A percentile compares a stretch with the other conserved stretches of the same genome.
Evolutionary conservation across 345 rosid genomes (phyloP).

Genomic region (Bruguiera gymnorhiza): DNA sequence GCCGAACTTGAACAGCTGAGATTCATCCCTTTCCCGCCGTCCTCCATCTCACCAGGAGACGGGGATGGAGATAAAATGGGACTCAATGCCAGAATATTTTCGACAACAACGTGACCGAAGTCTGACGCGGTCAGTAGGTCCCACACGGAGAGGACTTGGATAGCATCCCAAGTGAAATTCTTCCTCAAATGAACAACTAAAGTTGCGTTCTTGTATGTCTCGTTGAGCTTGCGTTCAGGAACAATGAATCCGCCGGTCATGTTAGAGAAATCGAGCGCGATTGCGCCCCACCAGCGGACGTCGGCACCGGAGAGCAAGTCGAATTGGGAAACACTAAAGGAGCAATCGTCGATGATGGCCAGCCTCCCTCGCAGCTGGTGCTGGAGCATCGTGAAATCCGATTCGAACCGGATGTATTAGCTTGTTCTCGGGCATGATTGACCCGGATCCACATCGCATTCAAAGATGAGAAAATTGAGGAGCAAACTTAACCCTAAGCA

Average conservation of each 20-base stretch:
- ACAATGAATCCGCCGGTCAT: constrained; percentile 68
- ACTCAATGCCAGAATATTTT: constrained; percentile 32
- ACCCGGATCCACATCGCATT: constrained; percentile 43
- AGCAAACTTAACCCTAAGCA: constrained; percentile 25
- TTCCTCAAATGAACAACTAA: constrained; percentile 50
- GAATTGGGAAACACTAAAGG: constrained; percentile 69
- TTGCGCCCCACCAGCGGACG: constrained; percentile 83
- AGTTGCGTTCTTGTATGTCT: constrained; percentile 59
- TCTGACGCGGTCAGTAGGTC: constrained; percentile 62
- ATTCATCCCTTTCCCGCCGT: constrained; percentile 17
- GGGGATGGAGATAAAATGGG: constrained; percentile 39
- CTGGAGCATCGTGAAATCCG: constrained; percentile 71
- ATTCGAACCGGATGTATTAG: constrained; percentile 54
- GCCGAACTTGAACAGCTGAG: constrained; percentile 7
- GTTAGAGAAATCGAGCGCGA: constrained; percentile 45
- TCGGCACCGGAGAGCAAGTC: constrained; percentile 76
- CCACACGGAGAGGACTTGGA: constrained; percentile 66
- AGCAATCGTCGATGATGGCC: constrained; percentile 73
- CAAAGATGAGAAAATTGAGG: constrained; percentile 23
- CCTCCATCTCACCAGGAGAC: constrained; percentile 21
- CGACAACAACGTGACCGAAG: constrained; percentile 65
- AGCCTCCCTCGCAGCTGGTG: constrained; percentile 81
- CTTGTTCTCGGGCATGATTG: constrained; percentile 51
- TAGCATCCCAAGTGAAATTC: constrained; percentile 58
- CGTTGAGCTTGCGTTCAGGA: constrained; percentile 61